These are phyloP conservation scores for Penicillium sp. DNA, from an alignment of 2,329 filamentous ascomycete species.

Conservation along the genomic window DNA sequence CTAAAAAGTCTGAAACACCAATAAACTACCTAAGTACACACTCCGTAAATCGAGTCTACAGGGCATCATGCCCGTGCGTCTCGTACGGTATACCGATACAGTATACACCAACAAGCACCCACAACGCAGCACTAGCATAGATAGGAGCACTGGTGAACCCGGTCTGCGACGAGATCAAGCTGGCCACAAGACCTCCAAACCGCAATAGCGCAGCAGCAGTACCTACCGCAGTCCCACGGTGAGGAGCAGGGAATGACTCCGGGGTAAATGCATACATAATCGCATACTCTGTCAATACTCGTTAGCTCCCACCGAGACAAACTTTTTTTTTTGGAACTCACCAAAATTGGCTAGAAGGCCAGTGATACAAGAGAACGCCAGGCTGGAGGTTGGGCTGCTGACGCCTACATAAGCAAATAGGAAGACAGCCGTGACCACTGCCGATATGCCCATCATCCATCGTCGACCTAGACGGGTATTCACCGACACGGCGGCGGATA, in stretches of 20 bases:
- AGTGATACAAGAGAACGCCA: constrained; percentile 43
- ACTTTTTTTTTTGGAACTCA: neutral
- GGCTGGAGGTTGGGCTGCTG: constrained; percentile 34
- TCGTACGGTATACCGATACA: constrained; percentile 49
- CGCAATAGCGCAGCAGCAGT: constrained; percentile 36
- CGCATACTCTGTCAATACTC: constrained; percentile 27
- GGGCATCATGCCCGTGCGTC: constrained; percentile 37
- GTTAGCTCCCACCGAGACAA: neutral
- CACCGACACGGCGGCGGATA: constrained; percentile 45
- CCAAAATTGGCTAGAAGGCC: constrained; percentile 47
- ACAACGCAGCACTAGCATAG: constrained; percentile 48
- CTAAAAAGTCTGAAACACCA: neutral
- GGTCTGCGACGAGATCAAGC: constrained; percentile 46
- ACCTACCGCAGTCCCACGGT: constrained; percentile 26
- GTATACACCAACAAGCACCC: constrained; percentile 45
- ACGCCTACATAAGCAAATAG: constrained; percentile 50
- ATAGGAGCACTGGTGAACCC: constrained; percentile 48
- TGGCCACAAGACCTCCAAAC: constrained; percentile 41
- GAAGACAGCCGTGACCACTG: constrained; percentile 48
- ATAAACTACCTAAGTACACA: neutral
- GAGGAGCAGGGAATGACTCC: constrained; percentile 29
- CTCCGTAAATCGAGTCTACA: constrained; percentile 1
- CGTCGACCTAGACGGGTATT: constrained; percentile 45
- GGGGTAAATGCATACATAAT: constrained; percentile 32
- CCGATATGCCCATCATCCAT: constrained; percentile 49